These are phyloP conservation scores for Tetrahymena elliotti DNA, from an alignment of 73 alveolate species.

Conservation along the genomic window DNA sequence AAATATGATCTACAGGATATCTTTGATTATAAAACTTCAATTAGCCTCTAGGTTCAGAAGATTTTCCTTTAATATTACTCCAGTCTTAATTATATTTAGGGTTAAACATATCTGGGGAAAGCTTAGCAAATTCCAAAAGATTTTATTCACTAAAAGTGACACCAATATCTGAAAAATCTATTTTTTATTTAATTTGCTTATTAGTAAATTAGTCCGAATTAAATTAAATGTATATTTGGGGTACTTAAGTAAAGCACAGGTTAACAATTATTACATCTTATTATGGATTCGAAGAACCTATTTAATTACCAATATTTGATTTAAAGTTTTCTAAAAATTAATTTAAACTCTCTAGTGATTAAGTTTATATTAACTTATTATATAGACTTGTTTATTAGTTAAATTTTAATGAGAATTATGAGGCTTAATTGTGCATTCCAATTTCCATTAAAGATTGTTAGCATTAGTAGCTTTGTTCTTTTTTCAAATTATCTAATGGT, in stretches of 20 bases:
- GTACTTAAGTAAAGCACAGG: no score
- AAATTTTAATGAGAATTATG: neutral
- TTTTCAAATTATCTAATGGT: no score
- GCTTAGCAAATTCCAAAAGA: neutral
- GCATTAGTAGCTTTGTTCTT: neutral
- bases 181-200: no score
- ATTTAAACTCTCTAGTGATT: no score
- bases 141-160: neutral
- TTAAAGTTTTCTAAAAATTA: no score
- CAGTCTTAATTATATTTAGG: neutral
- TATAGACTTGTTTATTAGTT: neutral
- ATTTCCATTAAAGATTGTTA: no score
- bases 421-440: neutral
- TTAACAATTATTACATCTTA: neutral
- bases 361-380: no score
- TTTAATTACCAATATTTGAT: neutral
- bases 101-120: neutral
- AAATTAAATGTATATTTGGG: neutral
- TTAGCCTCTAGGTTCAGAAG: neutral
- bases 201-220: neutral
- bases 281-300: neutral
- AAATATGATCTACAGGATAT: neutral
- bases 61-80: neutral
- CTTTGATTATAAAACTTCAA: no score
- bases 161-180: neutral